Percentiles rank a stretch among this genome's conserved stretches.
Conservation (phyloP, 2,329 filamentous ascomycete species). For the Aureobasidium melanogenum region DNA sequence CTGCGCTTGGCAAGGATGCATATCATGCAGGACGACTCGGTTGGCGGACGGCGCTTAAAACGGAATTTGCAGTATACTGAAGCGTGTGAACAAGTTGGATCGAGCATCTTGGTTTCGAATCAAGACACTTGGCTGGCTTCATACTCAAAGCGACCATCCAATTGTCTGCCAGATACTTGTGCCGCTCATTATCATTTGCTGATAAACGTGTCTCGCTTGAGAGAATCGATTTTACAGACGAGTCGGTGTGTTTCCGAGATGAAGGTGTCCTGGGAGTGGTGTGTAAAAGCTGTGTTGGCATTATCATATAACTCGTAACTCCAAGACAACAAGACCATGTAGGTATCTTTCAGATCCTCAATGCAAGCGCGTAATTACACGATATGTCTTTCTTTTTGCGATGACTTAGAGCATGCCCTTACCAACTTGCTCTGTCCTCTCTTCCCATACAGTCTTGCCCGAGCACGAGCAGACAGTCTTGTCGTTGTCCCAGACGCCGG, state of each 20-base stretch:
- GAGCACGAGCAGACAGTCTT: conserved; percentile 98
- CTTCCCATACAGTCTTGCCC: conserved; percentile 97
- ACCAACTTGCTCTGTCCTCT: conserved; percentile 77
- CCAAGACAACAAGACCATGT: not conserved
- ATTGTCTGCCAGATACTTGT: not conserved
- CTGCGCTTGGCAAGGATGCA: not conserved
- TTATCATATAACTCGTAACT: conserved; percentile 2
- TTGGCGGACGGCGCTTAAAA: conserved; percentile 8
- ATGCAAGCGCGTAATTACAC: not conserved
- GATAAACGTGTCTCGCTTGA: not conserved
- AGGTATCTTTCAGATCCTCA: not conserved
- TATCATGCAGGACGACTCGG: conserved; percentile 4
- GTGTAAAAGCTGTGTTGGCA: not conserved
- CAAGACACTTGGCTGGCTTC: not conserved
- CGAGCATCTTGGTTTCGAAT: not conserved
- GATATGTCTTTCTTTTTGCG: not conserved
- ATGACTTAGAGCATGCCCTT: conserved; percentile 77
- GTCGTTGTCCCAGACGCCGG: conserved; percentile 98
- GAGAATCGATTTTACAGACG: not conserved
- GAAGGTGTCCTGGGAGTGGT: not conserved
- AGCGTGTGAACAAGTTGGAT: not conserved
- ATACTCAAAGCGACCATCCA: not conserved
- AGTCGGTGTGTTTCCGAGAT: not conserved
- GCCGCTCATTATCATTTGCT: not conserved
- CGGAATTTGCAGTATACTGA: not conserved